phyloP scores from a whole-genome alignment of 495 filamentous ascomycete genomes.

The Penicillium daleae region DNA sequence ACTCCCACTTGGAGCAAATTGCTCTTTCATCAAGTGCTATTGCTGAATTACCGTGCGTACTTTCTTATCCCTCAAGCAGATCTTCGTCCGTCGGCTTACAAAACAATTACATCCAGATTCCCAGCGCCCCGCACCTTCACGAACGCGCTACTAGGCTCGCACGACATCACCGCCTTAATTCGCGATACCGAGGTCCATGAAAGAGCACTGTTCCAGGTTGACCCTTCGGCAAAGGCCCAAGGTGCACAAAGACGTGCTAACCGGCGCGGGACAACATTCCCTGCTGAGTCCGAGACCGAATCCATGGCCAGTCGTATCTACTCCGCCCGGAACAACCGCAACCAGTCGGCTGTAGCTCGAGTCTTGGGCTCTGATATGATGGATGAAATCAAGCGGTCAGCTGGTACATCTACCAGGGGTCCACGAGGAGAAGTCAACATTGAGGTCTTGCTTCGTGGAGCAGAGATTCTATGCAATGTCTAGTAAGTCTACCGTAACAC shows the following conservation, averaged over 20 bases:
- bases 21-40: constrained; percentile 80
- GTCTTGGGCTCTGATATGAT: constrained; percentile 88
- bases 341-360: constrained; percentile 85
- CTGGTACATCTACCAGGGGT: constrained; percentile 45
- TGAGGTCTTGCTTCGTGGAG: constrained; percentile 80
- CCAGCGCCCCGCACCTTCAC: constrained; percentile 93
- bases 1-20: constrained; percentile 90
- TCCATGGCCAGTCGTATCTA: constrained; percentile 56
- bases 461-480: constrained; percentile 86
- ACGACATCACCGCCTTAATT: constrained; percentile 92
- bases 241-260: constrained; percentile 46
- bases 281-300: constrained; percentile 43
- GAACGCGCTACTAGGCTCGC: constrained; percentile 82
- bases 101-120: constrained; percentile 59
- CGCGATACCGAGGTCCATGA: constrained; percentile 96
- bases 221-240: constrained; percentile 58
- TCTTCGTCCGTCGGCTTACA: not conserved
- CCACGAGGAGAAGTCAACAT: constrained; percentile 77
- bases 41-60: constrained; percentile 75
- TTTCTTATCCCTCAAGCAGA: not conserved
- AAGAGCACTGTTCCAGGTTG: constrained; percentile 90
- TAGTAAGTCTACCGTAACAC: constrained; percentile 59
- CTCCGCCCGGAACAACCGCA: constrained; percentile 59
- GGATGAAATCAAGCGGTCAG: constrained; percentile 70
- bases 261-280: constrained; percentile 52